Base-by-base conservation (phyloP, 148 eudicot species). In the Bassia scoparia region DNA sequence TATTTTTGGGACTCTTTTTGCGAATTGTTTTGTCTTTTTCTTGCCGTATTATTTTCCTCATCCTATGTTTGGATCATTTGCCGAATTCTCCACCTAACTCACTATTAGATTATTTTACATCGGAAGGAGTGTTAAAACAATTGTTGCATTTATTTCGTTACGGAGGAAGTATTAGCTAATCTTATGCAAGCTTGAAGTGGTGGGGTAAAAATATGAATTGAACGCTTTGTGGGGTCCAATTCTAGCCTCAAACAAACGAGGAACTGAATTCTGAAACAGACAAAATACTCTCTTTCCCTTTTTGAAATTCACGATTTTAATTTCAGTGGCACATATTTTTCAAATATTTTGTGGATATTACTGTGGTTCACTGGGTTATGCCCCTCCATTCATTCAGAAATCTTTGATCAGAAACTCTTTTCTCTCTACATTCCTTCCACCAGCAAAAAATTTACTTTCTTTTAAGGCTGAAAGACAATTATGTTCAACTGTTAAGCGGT, bases 251-350 rank as follows among this genome's bases (percentile, higher is more conserved):
- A 65, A 46, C n/a, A n/a, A 41, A 46, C 23, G 50, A 56, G 54
- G 26, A 33, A 53, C 17, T 41, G 53, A 35, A 56, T 43, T 13
- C 17, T 41, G 53, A 35, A 56, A 66, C n/a, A 41, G 69, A 66
- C 69, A 35, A 64, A 15, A 21, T 12, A 11, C 31, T 31, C 20
- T 0, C 33, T 63, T 35, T 76, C n/a, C 62, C 3, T 31, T 59
- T 26, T 23, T 31, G n/a, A 50, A 67, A 55, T 17, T 72, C 7
- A 16, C 15, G n/a, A 56, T 14, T 58, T 12, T 33, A 72, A 69
- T 69, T 74, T 69, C 70, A 76, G 80, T 73, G 83, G 83, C 78
- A 73, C 69, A 69, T 58, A 76, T 79, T 77, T 69, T 76, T 68
- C 68, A 62, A 46, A 63, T 54, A n/a, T 24, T 76, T 35, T 83